Percentiles rank a stretch among this genome's conserved stretches.
These are phyloP conservation scores for Amyloporia xantha DNA, from an alignment of 768 basidiomycete species.

Conservation along the genomic window DNA sequence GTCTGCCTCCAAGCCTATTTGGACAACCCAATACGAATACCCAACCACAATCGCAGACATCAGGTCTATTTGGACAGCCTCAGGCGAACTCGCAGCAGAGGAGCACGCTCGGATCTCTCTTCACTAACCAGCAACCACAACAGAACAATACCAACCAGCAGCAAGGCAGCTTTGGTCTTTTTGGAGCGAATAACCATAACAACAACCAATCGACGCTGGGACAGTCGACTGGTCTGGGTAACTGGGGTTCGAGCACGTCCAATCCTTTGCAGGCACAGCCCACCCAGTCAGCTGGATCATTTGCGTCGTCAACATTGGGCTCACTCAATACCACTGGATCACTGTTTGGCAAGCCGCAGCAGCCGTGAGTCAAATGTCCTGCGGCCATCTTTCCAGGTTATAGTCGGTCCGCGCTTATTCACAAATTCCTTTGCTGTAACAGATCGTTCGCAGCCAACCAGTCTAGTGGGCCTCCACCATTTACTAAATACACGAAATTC, in stretches of 20 bases:
- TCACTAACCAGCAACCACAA: constrained; percentile 27
- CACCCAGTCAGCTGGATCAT: constrained; percentile 6
- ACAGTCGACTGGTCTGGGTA: constrained; percentile 7
- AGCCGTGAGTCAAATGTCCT: constrained; percentile 14
- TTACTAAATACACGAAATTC: constrained; percentile 63
- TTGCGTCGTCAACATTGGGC: constrained; percentile 6
- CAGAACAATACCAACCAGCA: constrained; percentile 22
- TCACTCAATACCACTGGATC: constrained; percentile 5
- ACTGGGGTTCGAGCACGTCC: constrained; percentile 4
- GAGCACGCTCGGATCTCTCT: constrained; percentile 23
- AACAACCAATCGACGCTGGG: constrained; percentile 5
- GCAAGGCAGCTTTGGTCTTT: constrained; percentile 14
- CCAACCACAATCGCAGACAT: constrained; percentile 15
- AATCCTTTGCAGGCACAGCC: constrained; percentile 9
- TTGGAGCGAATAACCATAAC: constrained; percentile 13
- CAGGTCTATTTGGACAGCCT: constrained; percentile 22
- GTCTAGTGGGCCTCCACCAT: constrained; percentile 29
- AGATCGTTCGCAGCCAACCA: constrained; percentile 3
- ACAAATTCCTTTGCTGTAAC: background rate
- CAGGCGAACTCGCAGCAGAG: constrained; percentile 27
- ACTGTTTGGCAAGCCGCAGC: constrained; percentile 15
- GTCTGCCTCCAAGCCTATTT: constrained; percentile 14
- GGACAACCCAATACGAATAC: constrained; percentile 19
- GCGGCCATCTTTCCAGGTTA: too few relatives aligned
- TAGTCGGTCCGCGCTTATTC: too few relatives aligned